phyloP scores from a whole-genome alignment of 2,329 filamentous ascomycete species.

The Botrytis byssoidea region DNA sequence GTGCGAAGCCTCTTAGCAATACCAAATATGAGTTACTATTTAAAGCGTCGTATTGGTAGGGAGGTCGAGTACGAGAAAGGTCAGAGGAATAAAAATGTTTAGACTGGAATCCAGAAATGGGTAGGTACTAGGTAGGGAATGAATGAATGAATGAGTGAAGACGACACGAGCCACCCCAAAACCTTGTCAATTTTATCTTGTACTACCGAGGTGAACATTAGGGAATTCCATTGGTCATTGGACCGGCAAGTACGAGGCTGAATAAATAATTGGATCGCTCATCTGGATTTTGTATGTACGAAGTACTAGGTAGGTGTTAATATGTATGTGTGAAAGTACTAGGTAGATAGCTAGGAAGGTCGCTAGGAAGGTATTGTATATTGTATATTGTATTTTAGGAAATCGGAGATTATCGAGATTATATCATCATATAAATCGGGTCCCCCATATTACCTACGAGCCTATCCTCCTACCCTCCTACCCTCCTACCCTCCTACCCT shows the following conservation, averaged over 20 bases:
- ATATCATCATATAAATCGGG: slow-evolving; percentile 1
- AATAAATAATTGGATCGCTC: neutral
- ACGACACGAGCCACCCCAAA: slow-evolving; percentile 1
- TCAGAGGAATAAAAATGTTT: neutral
- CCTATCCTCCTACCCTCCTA: no score
- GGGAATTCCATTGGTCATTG: neutral
- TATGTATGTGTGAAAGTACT: no score
- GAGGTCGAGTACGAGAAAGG: neutral
- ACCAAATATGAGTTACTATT: neutral
- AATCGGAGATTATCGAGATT: slow-evolving; percentile 6
- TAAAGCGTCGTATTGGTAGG: slow-evolving; percentile 5
- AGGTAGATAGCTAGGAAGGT: no score
- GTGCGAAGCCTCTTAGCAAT: neutral
- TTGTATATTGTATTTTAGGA: neutral
- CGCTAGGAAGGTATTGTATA: neutral
- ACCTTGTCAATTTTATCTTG: neutral
- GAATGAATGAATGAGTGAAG: neutral
- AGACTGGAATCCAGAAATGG: neutral
- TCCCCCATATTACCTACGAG: neutral
- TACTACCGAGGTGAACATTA: neutral
- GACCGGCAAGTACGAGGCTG: slow-evolving; percentile 5
- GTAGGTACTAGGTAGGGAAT: neutral
- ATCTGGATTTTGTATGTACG: neutral
- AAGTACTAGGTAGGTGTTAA: no score
- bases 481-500: no score